Base-by-base conservation (phyloP, 148 eudicot genomes). In the Polygonum maritimum region DNA sequence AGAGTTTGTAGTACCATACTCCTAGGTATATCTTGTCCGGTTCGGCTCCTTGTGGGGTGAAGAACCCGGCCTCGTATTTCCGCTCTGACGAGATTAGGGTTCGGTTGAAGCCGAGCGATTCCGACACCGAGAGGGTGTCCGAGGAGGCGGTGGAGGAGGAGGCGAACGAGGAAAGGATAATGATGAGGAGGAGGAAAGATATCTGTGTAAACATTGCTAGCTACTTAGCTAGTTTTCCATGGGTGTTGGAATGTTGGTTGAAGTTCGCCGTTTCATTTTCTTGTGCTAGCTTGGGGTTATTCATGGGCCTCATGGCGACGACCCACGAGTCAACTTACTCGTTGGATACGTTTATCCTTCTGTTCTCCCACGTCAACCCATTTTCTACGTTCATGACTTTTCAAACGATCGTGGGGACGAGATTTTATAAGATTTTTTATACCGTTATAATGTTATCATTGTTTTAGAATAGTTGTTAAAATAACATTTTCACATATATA, bases 1-100 rank as follows among this genome's bases (percentile, higher is more conserved):
- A 36, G 35, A 78, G 73, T 9, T 71, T 48, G 31, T 49, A 71
- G 6, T 81, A 79, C 80, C 84, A 81, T 1, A 84, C 81, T 60
- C 84, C 86, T 11, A 79, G 60, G 39, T 79, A 81, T 1, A 76
- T 70, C 22, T 48, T 51, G 15, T 35, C 58, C 38, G 44, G 39
- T 31, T 74, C 8, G 33, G 71, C 62, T 7, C 82, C 69, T 19
- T 74, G 76, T 8, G 65, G 9, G 0, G 78, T 76, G 74, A 84
- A 84, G 69, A 84, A 84, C 86, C 86, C 36, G 74, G 78, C 33
- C 21, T 67, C 57, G 44, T 76, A 84, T 11, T 8, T 73, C 16
- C 14, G 15, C 2, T 38, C 57, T 5, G 55, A 7, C 5, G 75
- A 73, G 35, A 73, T 69, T 21, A 69, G 72, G 7, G 72, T 69